These are phyloP conservation scores for Xylaria sp. DNA, from an alignment of 2,329 filamentous ascomycete genomes.

Conservation along the genomic window DNA sequence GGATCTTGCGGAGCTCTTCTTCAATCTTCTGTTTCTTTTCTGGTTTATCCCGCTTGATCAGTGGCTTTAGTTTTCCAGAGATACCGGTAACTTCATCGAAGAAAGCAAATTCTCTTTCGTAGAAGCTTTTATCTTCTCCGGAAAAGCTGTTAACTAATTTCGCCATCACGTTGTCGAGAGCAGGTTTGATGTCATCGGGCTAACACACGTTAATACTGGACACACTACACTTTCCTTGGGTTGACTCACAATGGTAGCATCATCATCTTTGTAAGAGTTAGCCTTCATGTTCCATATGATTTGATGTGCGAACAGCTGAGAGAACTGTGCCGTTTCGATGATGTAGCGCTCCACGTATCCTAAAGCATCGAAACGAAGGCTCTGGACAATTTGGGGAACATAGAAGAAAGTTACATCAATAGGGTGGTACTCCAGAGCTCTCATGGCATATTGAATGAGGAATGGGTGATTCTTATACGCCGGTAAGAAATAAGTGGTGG, in stretches of 20 bases:
- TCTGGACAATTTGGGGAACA: conserved; percentile 97
- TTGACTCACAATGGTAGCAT: conserved; percentile 79
- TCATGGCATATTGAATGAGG: conserved; percentile 95
- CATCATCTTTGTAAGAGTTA: conserved; percentile 97
- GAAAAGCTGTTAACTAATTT: conserved; percentile 87
- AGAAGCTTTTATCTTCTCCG: conserved; percentile 82
- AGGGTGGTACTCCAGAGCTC: conserved; percentile 90
- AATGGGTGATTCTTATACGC: conserved; percentile 92
- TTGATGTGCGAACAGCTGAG: conserved; percentile 98
- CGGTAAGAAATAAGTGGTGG: conserved; percentile 92
- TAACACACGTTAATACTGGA: conserved; percentile 51
- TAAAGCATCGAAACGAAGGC: conserved; percentile 88
- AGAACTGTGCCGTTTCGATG: conserved; percentile 94
- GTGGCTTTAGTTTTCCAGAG: conserved; percentile 93
- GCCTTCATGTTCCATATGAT: conserved; percentile 99
- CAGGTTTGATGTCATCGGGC: conserved; percentile 93
- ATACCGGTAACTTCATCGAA: conserved; percentile 97
- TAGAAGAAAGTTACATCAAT: conserved; percentile 99
- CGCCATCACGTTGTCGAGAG: conserved; percentile 87
- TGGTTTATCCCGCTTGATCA: conserved; percentile 89
- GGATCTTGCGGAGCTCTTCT: conserved; percentile 96
- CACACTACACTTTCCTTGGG: neutral
- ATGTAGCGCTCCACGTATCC: conserved; percentile 98
- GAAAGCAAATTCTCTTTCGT: conserved; percentile 95
- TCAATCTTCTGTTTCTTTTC: conserved; percentile 99